These are phyloP conservation scores for Claviceps maximensis DNA, from an alignment of 2,329 filamentous ascomycete genomes.

Conservation along the genomic window DNA sequence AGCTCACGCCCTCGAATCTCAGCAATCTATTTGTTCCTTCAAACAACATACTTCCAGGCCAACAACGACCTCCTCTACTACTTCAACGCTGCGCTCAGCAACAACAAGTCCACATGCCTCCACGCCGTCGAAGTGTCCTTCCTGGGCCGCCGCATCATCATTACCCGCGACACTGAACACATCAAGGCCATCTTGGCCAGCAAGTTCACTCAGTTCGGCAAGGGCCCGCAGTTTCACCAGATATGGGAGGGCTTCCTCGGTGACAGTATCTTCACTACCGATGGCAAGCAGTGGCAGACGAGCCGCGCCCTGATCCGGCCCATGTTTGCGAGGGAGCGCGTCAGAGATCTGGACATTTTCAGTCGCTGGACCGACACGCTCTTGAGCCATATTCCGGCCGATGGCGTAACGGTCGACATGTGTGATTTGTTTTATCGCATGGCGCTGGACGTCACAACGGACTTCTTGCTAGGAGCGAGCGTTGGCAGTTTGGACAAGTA, in stretches of 20 bases:
- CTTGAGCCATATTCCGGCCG: background rate
- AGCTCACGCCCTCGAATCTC: background rate
- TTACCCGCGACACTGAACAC: slow-evolving; percentile 77
- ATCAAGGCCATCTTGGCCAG: slow-evolving; percentile 78
- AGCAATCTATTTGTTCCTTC: slow-evolving; percentile 4
- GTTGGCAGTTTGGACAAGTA: slow-evolving; percentile 21
- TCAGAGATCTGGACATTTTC: slow-evolving; percentile 69
- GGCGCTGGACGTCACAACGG: background rate
- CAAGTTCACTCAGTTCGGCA: slow-evolving; percentile 74
- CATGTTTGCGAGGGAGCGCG: slow-evolving; percentile 73
- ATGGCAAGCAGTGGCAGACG: slow-evolving; percentile 63
- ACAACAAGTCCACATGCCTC: background rate
- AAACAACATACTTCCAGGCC: slow-evolving; percentile 3
- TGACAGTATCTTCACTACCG: slow-evolving; percentile 65
- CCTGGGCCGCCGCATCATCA: slow-evolving; percentile 44
- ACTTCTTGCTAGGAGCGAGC: background rate
- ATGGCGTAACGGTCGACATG: slow-evolving; percentile 1
- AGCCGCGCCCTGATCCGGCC: slow-evolving; percentile 69
- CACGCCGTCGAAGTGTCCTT: slow-evolving; percentile 37
- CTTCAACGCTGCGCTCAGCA: background rate
- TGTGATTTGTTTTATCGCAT: background rate
- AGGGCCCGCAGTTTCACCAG: slow-evolving; percentile 59
- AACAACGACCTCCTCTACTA: slow-evolving; percentile 2
- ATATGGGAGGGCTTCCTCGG: slow-evolving; percentile 68
- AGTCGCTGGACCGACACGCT: slow-evolving; percentile 28